Evolutionary conservation across 306 rosid genomes (phyloP).

Genomic region (Cyamopsis tetragonoloba): DNA sequence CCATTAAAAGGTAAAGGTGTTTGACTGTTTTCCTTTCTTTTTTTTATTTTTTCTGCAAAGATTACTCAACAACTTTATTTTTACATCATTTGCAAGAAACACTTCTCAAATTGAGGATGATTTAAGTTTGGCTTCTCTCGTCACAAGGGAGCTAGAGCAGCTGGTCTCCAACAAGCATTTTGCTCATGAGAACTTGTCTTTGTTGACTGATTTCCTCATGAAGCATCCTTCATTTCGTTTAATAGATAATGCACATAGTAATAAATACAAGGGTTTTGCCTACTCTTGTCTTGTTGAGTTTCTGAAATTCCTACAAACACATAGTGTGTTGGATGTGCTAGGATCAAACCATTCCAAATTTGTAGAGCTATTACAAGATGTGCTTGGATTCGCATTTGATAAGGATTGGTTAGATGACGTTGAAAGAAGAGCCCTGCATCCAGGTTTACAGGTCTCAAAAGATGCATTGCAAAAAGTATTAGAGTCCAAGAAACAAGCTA

Average conservation of each 20-base stretch:
- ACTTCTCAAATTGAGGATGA: neutral
- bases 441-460: neutral
- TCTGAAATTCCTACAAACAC: neutral
- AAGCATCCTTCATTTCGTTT: neutral
- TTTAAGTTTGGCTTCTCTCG: neutral
- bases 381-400: neutral
- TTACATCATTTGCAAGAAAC: too few species aligned
- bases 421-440: too few species aligned
- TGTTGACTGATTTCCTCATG: neutral
- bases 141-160: neutral
- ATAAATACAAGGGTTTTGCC: neutral
- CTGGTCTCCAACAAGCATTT: neutral
- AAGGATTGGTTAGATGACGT: neutral
- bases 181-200: neutral
- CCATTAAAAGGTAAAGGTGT: neutral
- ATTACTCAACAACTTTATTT: too few species aligned
- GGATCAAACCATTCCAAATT: neutral
- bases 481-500: neutral
- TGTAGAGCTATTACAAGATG: conserved; percentile 10
- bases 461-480: neutral
- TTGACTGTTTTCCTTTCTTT: too few species aligned
- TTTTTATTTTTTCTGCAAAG: too few species aligned
- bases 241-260: neutral
- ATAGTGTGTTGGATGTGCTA: neutral
- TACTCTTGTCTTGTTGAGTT: neutral